Evolutionary conservation across 1,284 basidiomycete species (phyloP).

Genomic region (Ceratobasidium sp.): DNA sequence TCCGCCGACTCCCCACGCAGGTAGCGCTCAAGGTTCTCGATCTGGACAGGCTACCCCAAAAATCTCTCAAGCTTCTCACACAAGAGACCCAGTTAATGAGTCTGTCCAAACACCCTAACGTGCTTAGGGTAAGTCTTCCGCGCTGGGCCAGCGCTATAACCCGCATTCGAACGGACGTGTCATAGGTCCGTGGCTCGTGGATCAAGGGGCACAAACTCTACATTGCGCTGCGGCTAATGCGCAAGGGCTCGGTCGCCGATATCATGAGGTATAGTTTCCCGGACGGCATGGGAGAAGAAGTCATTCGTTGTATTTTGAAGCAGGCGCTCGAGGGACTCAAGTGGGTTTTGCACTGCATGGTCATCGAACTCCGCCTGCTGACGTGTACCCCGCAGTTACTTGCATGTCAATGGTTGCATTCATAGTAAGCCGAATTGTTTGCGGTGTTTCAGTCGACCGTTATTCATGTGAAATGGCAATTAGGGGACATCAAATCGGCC

Average conservation of each 20-base stretch:
- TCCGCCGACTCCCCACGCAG: constrained; percentile 59
- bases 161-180: constrained; percentile 57
- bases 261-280: constrained; percentile 86
- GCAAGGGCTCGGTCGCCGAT: constrained; percentile 85
- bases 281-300: constrained; percentile 87
- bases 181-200: constrained; percentile 86
- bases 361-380: not conserved
- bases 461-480: constrained; percentile 4
- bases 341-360: constrained; percentile 58
- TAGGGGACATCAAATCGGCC: constrained; percentile 82
- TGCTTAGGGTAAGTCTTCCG: constrained; percentile 29
- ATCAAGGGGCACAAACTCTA: constrained; percentile 82
- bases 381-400: constrained; percentile 63
- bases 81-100: constrained; percentile 93
- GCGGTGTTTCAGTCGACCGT: not conserved
- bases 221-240: constrained; percentile 91
- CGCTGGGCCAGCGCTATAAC: not conserved
- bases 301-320: constrained; percentile 82
- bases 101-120: constrained; percentile 68
- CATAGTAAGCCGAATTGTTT: constrained; percentile 62
- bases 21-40: constrained; percentile 91
- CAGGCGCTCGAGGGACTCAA: constrained; percentile 87
- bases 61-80: constrained; percentile 74
- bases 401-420: constrained; percentile 89
- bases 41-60: constrained; percentile 77